These are phyloP conservation scores for Tympanopsis confertula DNA, from an alignment of 2,329 filamentous ascomycete genomes.

Conservation along the genomic window DNA sequence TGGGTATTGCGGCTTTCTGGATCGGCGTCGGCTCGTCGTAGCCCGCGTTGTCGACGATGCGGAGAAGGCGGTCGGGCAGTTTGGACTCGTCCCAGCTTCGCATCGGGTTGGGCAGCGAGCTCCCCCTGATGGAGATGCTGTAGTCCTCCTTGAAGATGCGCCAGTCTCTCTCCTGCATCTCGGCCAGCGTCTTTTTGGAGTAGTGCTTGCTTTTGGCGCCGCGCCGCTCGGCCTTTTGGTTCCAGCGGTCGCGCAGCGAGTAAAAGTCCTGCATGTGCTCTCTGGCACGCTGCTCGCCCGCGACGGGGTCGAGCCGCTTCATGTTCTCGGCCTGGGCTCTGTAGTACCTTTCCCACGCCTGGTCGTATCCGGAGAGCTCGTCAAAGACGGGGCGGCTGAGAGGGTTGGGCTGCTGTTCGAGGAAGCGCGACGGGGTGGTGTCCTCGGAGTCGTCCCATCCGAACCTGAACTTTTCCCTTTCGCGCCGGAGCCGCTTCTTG, in stretches of 20 bases:
- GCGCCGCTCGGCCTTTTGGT: conserved; percentile 61
- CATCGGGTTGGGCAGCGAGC: conserved; percentile 88
- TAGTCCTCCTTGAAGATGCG: conserved; percentile 99
- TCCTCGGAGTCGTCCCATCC: conserved; percentile 95
- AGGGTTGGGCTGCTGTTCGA: too few relatives aligned
- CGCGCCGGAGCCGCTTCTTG: conserved; percentile 87
- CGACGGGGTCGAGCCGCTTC: conserved; percentile 62
- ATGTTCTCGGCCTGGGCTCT: conserved; percentile 56
- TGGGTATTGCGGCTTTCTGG: conserved; percentile 87
- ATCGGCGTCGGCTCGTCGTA: conserved; percentile 88
- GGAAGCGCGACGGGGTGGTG: conserved; percentile 61
- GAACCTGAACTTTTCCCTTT: conserved; percentile 96
- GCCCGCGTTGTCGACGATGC: conserved; percentile 73
- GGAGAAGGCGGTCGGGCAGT: conserved; percentile 65
- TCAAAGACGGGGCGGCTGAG: conserved; percentile 62
- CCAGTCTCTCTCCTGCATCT: conserved; percentile 98
- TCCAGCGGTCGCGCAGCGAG: conserved; percentile 56
- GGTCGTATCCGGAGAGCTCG: conserved; percentile 46
- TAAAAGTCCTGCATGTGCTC: conserved; percentile 65
- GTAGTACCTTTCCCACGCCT: conserved; percentile 40
- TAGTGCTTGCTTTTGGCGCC: conserved; percentile 82
- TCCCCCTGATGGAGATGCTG: conserved; percentile 89
- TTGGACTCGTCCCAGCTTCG: conserved; percentile 81
- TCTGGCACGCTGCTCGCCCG: conserved; percentile 66
- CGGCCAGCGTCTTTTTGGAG: conserved; percentile 81